phyloP scores from a whole-genome alignment of 331 rosid species.

The Acacia pycnantha region DNA sequence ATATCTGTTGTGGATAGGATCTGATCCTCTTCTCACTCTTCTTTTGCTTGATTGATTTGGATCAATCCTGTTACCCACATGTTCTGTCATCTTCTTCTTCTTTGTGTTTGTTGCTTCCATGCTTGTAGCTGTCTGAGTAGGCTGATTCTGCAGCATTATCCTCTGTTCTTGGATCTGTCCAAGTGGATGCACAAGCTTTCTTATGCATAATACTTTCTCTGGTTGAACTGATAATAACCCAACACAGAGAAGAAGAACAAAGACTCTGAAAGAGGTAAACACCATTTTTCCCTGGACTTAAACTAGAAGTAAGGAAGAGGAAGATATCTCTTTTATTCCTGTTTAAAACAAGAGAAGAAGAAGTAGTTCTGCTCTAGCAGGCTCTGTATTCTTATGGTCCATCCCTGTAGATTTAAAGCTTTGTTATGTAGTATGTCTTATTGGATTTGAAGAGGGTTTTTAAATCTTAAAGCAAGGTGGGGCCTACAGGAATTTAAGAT shows the following conservation, averaged over 20 bases:
- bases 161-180: conserved; percentile 45
- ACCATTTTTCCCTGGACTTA: conserved; percentile 56
- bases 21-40: conserved; percentile 84
- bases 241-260: conserved; percentile 56
- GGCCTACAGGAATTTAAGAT: conserved; percentile 75
- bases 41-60: conserved; percentile 83
- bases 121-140: conserved; percentile 35
- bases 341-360: conserved; percentile 31
- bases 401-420: conserved; percentile 65
- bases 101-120: conserved; percentile 43
- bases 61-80: conserved; percentile 42
- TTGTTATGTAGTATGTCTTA: conserved; percentile 53
- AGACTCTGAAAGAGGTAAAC: conserved; percentile 42
- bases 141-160: conserved; percentile 41
- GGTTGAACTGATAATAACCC: conserved; percentile 57
- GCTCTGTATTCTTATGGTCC: conserved; percentile 45
- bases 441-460: conserved; percentile 49
- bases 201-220: conserved; percentile 45
- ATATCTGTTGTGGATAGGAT: conserved; percentile 92
- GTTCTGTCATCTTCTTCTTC: conserved; percentile 45
- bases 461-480: conserved; percentile 66
- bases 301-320: conserved; percentile 39
- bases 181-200: conserved; percentile 48
- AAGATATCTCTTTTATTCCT: conserved; percentile 25
- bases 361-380: conserved; percentile 31